Base-by-base conservation (phyloP, 2,329 filamentous ascomycete genomes). In the Zelopaecilomyces penicillatus region DNA sequence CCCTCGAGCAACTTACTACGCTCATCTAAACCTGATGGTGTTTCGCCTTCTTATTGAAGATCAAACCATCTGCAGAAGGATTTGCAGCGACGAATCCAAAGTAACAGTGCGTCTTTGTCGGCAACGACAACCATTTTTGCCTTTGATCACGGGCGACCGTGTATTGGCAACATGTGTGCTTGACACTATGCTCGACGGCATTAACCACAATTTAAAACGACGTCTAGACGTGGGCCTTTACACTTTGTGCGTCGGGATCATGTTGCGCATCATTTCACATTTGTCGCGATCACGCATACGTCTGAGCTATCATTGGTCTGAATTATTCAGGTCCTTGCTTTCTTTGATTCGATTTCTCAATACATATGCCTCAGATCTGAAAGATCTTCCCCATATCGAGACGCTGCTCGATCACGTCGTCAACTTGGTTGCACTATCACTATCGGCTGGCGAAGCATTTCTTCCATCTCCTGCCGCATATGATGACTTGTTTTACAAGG, bases 401-500 rank as follows among this genome's bases (percentile, higher is more conserved):
- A 78, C 76, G 8, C 74, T 97, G 28, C 78, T 94, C 11, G 82
- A 85, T 54, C 76, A 83, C 31, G 76, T 95, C 2, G 83, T 93
- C 42, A 89, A 93, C 57, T 70, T 96, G 5, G 73, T 96, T 34
- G 87, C 87, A 1, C 76, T 96, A 34, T 86, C 87, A 2, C 73
- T 98, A 6, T 93, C 87, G 2, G 80, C 82, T 2, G 93, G 93
- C 5, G 93, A 97, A 62, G 82, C 85, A 3, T 97, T 98, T 65
- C 74, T 98, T 6, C 93, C 91, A 0, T 87, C 86, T 30, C 83
- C 89, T 1, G 78, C 85, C 12, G 83, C 87, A 2, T 97, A 97
- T 64, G 93, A 98, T 57, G 93, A 98, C 58, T 74, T 98, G 0
- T 97, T 98, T 68, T 98, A 98, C 77, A 98, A 98, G 67, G 78